Base-by-base conservation (phyloP, 31 red algal genomes). In the Bonnemaisonia californica region DNA sequence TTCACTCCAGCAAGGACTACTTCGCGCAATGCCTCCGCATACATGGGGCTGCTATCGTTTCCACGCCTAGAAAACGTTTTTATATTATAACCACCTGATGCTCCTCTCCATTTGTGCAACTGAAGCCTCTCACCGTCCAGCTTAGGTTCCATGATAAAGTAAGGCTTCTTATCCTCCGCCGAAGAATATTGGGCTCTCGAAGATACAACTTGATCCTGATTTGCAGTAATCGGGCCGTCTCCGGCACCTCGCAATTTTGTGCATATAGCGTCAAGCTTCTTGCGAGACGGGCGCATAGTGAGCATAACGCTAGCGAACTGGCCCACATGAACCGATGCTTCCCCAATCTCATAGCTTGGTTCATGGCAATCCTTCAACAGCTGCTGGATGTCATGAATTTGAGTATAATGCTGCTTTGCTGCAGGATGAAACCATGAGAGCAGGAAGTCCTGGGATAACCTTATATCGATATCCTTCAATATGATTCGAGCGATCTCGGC, bases 51-150 rank as follows among this genome's bases (percentile, higher is more conserved):
- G 42, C 77, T 86, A 66, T 96, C 88, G 42, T 92, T 74, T 64
- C 80, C 82, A 19, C 83, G 70, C 9, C 94, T 47, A 13, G 79
- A 77, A 73, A 96, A 96, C 11, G 82, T 89, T 3, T 78, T 62
- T 22, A 96, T 63, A 11, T 82, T 21, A 56, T 41, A 60, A 27
- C 74, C 79, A 31, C 54, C 39, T 1, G 22, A 9, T 1, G 1
- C 41, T 3, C 35, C 69, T 26, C 23, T 77, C 83, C 83, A 87
- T 48, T 95, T 95, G 66, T 96, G 94, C 33, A 96, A 8, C 74
- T 96, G 94, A 57, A 96, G 69, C 26, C 94, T 76, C 58, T 96
- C 82, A 18, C 94, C 94, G 71, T 96, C 94, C 30, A 92, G 66
- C 47, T 96, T 96, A 18, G 94, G 94, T 59, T 96, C 94, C 88